These are phyloP conservation scores for Tripidium arundinaceum DNA, from an alignment of 202 grass and related monocot genomes.

Conservation along the genomic window DNA sequence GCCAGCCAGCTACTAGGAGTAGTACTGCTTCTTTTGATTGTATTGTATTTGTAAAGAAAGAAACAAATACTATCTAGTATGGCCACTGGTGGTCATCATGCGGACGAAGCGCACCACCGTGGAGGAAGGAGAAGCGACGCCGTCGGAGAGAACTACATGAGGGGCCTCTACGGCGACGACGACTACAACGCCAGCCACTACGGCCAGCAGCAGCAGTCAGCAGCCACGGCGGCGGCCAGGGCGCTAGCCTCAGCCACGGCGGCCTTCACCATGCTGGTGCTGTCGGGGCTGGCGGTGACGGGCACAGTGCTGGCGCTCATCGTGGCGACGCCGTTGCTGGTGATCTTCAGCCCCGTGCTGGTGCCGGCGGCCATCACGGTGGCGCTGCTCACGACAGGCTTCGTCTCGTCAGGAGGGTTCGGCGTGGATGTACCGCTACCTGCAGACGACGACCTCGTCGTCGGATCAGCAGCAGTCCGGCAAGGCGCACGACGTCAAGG, in stretches of 20 bases:
- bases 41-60: too few relatives aligned
- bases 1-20: too few relatives aligned
- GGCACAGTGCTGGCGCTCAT: constrained; percentile 60
- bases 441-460: constrained; percentile 5
- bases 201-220: constrained; percentile 10
- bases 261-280: constrained; percentile 46
- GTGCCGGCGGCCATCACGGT: constrained; percentile 51
- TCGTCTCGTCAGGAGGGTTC: constrained; percentile 55
- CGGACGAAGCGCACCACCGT: neutral
- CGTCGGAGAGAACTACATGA: constrained; percentile 29
- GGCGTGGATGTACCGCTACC: constrained; percentile 85
- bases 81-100: neutral
- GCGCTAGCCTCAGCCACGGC: constrained; percentile 28
- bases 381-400: constrained; percentile 46
- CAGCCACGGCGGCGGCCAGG: constrained; percentile 16
- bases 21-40: too few relatives aligned
- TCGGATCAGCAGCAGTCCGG: neutral
- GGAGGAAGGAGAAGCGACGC: neutral
- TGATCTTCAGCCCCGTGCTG: constrained; percentile 87
- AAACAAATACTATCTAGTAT: neutral
- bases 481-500: constrained; percentile 39
- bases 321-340: constrained; percentile 70
- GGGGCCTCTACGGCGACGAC: constrained; percentile 19
- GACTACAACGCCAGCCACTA: neutral
- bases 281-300: constrained; percentile 56